Base-by-base conservation (phyloP, 768 basidiomycete genomes). In the Collybia nuda region DNA sequence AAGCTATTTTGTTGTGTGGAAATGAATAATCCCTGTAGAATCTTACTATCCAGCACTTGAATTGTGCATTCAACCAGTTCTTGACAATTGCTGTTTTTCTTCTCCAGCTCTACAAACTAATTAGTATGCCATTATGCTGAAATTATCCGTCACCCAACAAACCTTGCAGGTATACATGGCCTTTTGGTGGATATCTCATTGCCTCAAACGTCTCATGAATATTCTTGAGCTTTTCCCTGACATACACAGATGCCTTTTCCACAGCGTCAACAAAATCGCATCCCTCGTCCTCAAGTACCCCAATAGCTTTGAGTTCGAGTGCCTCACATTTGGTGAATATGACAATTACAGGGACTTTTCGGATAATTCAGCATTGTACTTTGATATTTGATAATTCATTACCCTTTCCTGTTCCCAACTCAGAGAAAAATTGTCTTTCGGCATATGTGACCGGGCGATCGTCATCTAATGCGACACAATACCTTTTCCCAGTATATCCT, bases 241-340 rank as follows among this genome's bases (percentile, higher is more conserved):
- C 32, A 32, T 32, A 32, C 9, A 6, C 12, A 2, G 51, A 6
- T 49, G 59, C 19, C 52, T 12, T n/a, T 49, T 41, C 29, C 58
- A 58, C 44, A 42, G 55, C 15, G 47, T 38, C 7, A 59, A 45
- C 44, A 64, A 57, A 23, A 40, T 48, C 15, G 22, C 43, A 50
- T 40, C 51, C 8, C 17, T 54, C 60, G 7, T 58, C 42, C 15
- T 42, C 38, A 6, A 62, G 47, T 18, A 42, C 14, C 32, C 9
- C 9, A 32, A 32, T 32, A 14, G 32, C 32, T 32, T 14, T 9
- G 14, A 32, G 7, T 14, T 14, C 14, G 9, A 70, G 46, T 18
- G 57, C 64, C 52, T 74, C 72, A 36, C 66, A 65, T 45, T 73
- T 74, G 0, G 69, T 73, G 53, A 75, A 72, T 26, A 75, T 40